These are phyloP conservation scores for Boehmeria nivea DNA, from an alignment of 306 rosid species.

Conservation along the genomic window DNA sequence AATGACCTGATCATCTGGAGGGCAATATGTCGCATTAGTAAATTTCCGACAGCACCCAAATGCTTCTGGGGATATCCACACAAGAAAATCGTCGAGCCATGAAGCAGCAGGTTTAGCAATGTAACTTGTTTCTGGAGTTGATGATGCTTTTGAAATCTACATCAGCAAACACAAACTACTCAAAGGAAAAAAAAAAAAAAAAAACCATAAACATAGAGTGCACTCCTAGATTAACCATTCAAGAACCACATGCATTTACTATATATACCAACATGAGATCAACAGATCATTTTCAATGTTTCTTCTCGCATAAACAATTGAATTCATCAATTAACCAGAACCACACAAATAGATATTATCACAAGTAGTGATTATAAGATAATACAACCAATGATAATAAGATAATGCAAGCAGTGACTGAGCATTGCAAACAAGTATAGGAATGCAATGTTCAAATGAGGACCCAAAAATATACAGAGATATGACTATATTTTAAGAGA, in stretches of 20 bases:
- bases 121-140: conserved; percentile 77
- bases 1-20: conserved; percentile 93
- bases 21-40: conserved; percentile 75
- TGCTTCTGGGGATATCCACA: conserved; percentile 99
- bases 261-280: no score
- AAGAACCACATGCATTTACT: no score
- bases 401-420: no score
- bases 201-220: no score
- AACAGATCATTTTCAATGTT: no score
- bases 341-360: conserved; percentile 4
- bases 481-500: no score
- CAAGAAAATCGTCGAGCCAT: conserved; percentile 99
- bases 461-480: background rate
- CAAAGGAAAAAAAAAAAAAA: no score
- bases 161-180: conserved; percentile 11
- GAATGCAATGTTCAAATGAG: background rate
- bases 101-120: conserved; percentile 99
- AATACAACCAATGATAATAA: no score
- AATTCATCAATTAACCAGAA: no score
- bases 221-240: no score
- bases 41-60: conserved; percentile 99
- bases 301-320: no score
- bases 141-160: conserved; percentile 79
- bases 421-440: no score
- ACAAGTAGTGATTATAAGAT: background rate